Evolutionary conservation across 2,329 filamentous ascomycete genomes (phyloP), one percentile per base, ranked within the genome.

Genomic region (Epicoccum nigrum): DNA sequence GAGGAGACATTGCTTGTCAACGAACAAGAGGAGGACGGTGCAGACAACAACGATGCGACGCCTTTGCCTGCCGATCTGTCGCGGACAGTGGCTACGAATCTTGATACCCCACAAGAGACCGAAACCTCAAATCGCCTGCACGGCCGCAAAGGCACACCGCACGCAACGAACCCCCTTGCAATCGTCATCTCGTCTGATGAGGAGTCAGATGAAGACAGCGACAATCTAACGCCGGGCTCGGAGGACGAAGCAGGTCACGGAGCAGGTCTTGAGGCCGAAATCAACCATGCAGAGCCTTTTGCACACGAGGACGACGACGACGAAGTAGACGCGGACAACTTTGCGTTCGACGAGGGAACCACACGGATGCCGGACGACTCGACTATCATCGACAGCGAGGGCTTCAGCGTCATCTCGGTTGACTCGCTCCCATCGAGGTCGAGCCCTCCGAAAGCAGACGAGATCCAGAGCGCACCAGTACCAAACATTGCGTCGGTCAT

Each of bases 361-460:
- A 71, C 67, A 3, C 60, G 68, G 12, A 66, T 68, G 63, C 66
- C 62, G 4, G 77, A 77, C 17, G 77, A 80, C 31, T 71, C 73
- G 8, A 80, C 77, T 0, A 67, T 79, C n/a, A 63, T 76, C 7
- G 70, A 77, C 34, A 79, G 77, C 53, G 78, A 80, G 56, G 77
- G 76, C 45, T 80, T 81, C 61, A 81, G 76, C 50, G 79, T 81
- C 74, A 71, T 81, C 1, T 79, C 77, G 2, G 66, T 79, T 9
- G 75, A 79, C 28, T 79, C 77, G 1, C 57, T 81, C 25, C 73
- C 73, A 23, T 73, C 69, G 33, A 65, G 56, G 9, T 64, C 60
- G n/a, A 70, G 65, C 37, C 68, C 70, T 11, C 51, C 55, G 11
- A 58, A 63, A 40, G 45, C 45, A 20, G 45, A 54, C 15, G 45